Evolutionary conservation across 2,329 filamentous ascomycete genomes (phyloP).

Genomic region (Penicillium sp.): DNA sequence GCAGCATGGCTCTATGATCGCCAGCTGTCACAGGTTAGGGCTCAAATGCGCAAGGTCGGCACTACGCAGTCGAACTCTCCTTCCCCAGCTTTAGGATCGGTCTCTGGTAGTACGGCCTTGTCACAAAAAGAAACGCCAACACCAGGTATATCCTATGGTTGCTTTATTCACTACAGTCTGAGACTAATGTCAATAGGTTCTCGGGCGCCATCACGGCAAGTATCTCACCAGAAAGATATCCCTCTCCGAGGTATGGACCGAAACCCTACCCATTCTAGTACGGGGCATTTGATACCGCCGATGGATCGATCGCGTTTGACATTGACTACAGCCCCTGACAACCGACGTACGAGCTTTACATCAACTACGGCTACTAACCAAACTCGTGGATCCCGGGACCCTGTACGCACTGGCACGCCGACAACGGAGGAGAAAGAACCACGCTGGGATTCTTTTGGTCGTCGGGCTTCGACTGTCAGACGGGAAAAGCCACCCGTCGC

Average conservation of each 20-base stretch:
- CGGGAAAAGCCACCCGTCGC: conserved; percentile 26
- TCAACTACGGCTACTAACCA: conserved; percentile 34
- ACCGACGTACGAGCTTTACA: conserved; percentile 32
- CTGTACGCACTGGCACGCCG: conserved; percentile 28
- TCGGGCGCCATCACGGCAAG: conserved; percentile 41
- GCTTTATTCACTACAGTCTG: neutral
- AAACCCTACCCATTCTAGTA: neutral
- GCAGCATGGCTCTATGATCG: conserved; percentile 91
- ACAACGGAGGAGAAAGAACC: conserved; percentile 28
- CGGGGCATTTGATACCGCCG: neutral
- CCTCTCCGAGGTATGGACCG: conserved; percentile 29
- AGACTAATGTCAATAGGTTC: conserved; percentile 31
- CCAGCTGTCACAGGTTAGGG: conserved; percentile 84
- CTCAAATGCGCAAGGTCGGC: conserved; percentile 73
- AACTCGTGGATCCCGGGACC: conserved; percentile 23
- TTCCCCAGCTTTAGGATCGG: conserved; percentile 45
- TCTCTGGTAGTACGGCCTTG: conserved; percentile 43
- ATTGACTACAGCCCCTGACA: conserved; percentile 15
- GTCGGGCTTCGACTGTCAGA: conserved; percentile 25
- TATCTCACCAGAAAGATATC: conserved; percentile 38
- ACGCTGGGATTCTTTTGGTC: conserved; percentile 22
- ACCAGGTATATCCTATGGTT: conserved; percentile 27
- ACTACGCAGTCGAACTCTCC: conserved; percentile 44
- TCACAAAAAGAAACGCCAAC: conserved; percentile 34
- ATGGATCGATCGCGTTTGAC: conserved; percentile 2